Evolutionary conservation across 257 asterid genomes (phyloP), one percentile per base, ranked within the genome.

Genomic region (Jaltomata sinuosa): DNA sequence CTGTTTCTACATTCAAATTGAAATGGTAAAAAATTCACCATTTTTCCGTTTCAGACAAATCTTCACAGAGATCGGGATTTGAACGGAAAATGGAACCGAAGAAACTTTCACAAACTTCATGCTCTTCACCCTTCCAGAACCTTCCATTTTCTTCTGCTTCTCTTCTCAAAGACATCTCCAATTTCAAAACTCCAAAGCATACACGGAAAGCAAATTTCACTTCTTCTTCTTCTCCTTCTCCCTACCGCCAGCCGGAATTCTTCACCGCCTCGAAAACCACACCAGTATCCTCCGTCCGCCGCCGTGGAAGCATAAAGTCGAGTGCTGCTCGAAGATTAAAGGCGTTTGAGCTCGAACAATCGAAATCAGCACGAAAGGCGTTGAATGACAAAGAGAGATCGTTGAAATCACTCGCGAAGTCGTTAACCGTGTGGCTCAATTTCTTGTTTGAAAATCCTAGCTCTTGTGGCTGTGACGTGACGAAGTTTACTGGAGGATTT

Each of bases 361-460:
- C 89, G 53, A 97, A 93, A 84, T 97, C 99, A 5, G 95, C 98
- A 0, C 89, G 98, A 84, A 91, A 92, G 87, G 93, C 90, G 18
- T 96, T 92, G 81, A 87, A 29, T 10, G 90, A 87, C 77, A 97
- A 94, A 87, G 97, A 94, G 69, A 91, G 91, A 42, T 94, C 98
- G 0, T 79, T 94, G 79, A 91, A 90, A 69, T 91, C 97, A 2
- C 87, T 97, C 8, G 90, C 97, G 19, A 97, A 92, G 59, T 95
- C 99, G 11, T 94, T 97, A 29, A 87, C 96, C 0, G 98, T 95
- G 52, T 97, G 99, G 98, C 93, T 97, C 85, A 97, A 97, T 86
- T 97, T 97, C 81, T 82, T 97, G 82, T 91, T 94, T 29, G 94
- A 94, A 83, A 94, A 92, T 87, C 98, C 99, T 49, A 83, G 87